Conservation (phyloP, 352 stramenopile species). For the Phytophthora colocasiae region DNA sequence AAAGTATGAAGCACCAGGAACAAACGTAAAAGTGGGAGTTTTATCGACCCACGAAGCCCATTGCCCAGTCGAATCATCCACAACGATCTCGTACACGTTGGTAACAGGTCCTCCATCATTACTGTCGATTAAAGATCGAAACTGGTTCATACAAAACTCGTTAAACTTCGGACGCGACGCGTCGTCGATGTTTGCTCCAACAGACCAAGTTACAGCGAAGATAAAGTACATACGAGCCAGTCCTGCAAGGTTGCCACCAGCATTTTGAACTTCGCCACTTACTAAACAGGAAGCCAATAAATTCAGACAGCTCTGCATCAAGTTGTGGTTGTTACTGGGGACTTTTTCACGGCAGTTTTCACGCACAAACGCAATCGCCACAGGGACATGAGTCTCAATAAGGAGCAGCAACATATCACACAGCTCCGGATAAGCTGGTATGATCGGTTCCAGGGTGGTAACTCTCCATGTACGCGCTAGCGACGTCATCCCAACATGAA, state of each 20-base stretch:
- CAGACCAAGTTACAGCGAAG: conserved; percentile 86
- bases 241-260: conserved; percentile 55
- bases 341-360: conserved; percentile 91
- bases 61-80: conserved; percentile 77
- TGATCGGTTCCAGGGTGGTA: conserved; percentile 75
- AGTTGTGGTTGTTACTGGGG: conserved; percentile 86
- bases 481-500: conserved; percentile 82
- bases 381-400: conserved; percentile 85
- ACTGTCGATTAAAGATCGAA: conserved; percentile 61
- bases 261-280: conserved; percentile 47
- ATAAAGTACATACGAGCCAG: conserved; percentile 90
- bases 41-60: conserved; percentile 90
- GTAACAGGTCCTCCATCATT: conserved; percentile 56
- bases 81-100: conserved; percentile 88
- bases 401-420: conserved; percentile 74
- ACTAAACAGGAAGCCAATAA: conserved; percentile 79
- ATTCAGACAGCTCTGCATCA: conserved; percentile 91
- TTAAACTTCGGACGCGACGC: conserved; percentile 84
- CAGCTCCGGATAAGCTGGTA: conserved; percentile 58
- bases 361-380: conserved; percentile 89
- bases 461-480: conserved; percentile 80
- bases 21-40: conserved; percentile 90
- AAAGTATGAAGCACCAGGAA: conserved; percentile 91
- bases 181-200: conserved; percentile 91
- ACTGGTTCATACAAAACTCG: conserved; percentile 85